phyloP scores from a whole-genome alignment of 805 yeast genomes.

The Saccharomyces jurei region DNA sequence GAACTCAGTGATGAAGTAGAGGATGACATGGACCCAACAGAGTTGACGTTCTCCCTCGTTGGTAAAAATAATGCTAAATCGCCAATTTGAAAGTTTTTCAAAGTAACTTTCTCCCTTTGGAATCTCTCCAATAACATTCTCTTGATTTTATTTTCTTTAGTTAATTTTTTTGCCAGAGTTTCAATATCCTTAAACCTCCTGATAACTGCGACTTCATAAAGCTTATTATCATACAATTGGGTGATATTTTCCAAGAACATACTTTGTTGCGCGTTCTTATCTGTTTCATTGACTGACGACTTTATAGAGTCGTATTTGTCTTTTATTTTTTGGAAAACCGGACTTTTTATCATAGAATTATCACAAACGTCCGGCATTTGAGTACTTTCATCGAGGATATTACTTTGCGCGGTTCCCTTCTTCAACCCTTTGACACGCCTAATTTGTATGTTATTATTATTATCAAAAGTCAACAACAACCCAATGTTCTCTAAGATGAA shows the following conservation, averaged over 20 bases:
- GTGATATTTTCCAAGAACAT: constrained; percentile 12
- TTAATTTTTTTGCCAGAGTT: constrained; percentile 73
- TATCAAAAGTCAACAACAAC: constrained; percentile 36
- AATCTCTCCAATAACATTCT: constrained; percentile 22
- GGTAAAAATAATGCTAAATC: constrained; percentile 84
- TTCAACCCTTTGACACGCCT: constrained; percentile 76
- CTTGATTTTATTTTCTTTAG: constrained; percentile 44
- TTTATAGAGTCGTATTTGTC: constrained; percentile 8
- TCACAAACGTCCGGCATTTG: constrained; percentile 33
- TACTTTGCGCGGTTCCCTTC: constrained; percentile 35
- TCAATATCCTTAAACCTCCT: constrained; percentile 86
- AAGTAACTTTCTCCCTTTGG: constrained; percentile 45
- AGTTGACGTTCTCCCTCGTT: constrained; percentile 39
- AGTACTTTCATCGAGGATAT: constrained; percentile 26
- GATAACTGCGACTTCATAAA: constrained; percentile 41
- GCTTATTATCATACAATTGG: constrained; percentile 21
- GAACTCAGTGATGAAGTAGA: constrained; percentile 25
- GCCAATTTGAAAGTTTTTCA: constrained; percentile 57
- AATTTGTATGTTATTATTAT: constrained; percentile 38
- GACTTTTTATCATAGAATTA: constrained; percentile 39
- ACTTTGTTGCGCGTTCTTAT: constrained; percentile 1
- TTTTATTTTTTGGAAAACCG: constrained; percentile 29
- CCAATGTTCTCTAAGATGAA: constrained; percentile 70
- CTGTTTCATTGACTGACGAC: neutral
- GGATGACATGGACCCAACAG: constrained; percentile 6